phyloP scores from a whole-genome alignment of 2,329 filamentous ascomycete species.

The Karstenula rhodostoma region DNA sequence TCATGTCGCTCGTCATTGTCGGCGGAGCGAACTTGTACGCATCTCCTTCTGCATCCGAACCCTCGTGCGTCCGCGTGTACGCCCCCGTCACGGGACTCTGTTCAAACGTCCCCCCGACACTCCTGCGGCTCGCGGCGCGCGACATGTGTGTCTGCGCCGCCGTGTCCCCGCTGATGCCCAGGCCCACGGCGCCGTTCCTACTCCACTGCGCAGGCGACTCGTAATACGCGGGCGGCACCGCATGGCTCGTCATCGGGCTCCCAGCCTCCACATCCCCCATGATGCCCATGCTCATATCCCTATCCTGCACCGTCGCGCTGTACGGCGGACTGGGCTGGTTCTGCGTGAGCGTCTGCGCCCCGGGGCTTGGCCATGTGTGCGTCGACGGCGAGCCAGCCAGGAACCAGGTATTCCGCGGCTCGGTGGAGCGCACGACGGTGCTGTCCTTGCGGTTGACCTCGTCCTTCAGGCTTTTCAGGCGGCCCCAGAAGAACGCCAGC shows the following conservation, averaged over 20 bases:
- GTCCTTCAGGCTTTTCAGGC: conserved; percentile 30
- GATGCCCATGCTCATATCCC: too few species aligned
- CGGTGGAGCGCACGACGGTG: conserved; percentile 17
- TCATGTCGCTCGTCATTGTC: conserved; percentile 14
- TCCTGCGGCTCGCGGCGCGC: conserved; percentile 4
- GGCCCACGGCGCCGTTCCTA: background rate
- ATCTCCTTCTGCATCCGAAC: background rate
- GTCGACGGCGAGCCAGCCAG: background rate
- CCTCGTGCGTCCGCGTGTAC: conserved; percentile 16
- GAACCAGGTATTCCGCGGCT: background rate
- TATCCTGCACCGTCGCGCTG: too few species aligned
- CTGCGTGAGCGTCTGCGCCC: too few species aligned
- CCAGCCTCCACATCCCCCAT: background rate
- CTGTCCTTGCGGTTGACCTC: conserved; percentile 33
- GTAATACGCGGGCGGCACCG: conserved; percentile 8
- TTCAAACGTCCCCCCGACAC: conserved; percentile 22
- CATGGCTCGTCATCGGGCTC: conserved; percentile 1
- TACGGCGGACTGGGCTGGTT: background rate
- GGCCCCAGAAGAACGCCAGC: conserved; percentile 40
- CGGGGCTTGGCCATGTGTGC: background rate
- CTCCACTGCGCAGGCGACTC: background rate
- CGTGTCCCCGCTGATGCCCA: background rate
- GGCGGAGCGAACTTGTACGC: background rate
- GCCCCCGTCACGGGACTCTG: conserved; percentile 10
- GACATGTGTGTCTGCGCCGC: background rate